Base-by-base conservation (phyloP, 331 rosid species). In the Acacia pycnantha region DNA sequence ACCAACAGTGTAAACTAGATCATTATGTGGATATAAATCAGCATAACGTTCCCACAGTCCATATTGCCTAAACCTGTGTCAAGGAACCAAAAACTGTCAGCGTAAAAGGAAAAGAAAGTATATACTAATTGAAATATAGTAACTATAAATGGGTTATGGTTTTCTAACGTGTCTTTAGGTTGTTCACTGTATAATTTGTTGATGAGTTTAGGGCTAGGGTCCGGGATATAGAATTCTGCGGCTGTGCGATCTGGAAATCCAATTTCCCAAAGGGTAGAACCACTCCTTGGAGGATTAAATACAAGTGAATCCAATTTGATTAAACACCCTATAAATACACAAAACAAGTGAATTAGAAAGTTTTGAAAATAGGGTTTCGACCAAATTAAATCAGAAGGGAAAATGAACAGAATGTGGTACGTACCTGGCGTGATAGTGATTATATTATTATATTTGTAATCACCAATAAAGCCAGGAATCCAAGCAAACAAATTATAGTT, bases 201-300 rank as follows among this genome's bases (percentile, higher is more conserved):
- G 87, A 84, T 72, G 47, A 91, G 94, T 12, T 73, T 86, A 1
- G 95, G 93, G 62, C 84, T 83, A 2, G 98, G 98, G 27, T 90
- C 91, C 4, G 98, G 98, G 26, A 93, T 37, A 16, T 87, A 81
- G 74, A 91, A 95, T 65, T 95, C 97, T 2, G 89, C 87, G 1
- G 98, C 97, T 1, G 87, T 44, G 14, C 98, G 93, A 82, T 95
- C 97, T 0, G 97, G 95, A 53, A 90, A 8, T 44, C 98, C 97
- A 41, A 95, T 94, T 83, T 95, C 98, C 97, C 98, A 95, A 1
- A 95, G n/a, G 5, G 97, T 93, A 6, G 94, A 90, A 71, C 98
- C 97, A 59, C 62, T 82, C 82, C 98, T 91, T 54, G 98, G 98
- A 73, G 97, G 94, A 41, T 29, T 70, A 53, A 76, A 89, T 16